A percentile compares a stretch with the other conserved stretches of the same genome.
These are phyloP conservation scores for Blepharisma japonicum DNA, from an alignment of 73 alveolate genomes.

Conservation along the genomic window DNA sequence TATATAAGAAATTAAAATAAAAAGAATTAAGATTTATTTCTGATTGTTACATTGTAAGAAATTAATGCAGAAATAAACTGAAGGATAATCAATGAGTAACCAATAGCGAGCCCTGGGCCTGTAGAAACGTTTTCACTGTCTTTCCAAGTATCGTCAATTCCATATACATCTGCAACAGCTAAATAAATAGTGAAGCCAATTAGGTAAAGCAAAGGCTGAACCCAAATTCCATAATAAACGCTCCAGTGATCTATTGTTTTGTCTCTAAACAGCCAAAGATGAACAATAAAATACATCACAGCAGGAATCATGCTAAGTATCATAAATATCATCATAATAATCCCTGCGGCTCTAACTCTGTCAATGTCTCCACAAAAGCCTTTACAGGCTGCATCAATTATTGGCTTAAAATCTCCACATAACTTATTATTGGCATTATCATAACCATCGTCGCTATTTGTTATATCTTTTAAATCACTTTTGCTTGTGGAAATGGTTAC, in stretches of 20 bases:
- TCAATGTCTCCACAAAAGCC: constrained; percentile 1
- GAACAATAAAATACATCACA: background rate
- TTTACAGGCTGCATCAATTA: constrained; percentile 26
- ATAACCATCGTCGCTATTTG: background rate
- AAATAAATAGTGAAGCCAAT: constrained; percentile 12
- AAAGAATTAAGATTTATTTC: too few relatives aligned
- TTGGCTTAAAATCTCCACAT: background rate
- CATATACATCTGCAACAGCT: constrained; percentile 5
- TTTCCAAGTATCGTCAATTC: constrained; percentile 26
- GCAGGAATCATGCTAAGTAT: background rate
- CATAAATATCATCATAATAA: constrained; percentile 20
- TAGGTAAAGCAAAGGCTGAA: background rate
- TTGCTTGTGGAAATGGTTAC: background rate
- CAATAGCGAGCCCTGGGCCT: constrained; percentile 10
- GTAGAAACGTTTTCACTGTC: background rate
- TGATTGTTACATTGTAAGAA: background rate
- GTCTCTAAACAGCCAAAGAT: constrained; percentile 3
- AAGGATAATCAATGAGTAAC: background rate
- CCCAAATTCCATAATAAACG: constrained; percentile 25
- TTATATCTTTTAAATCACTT: background rate
- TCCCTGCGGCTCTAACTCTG: constrained; percentile 16
- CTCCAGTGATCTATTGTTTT: background rate
- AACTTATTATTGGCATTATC: background rate
- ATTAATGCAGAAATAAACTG: constrained; percentile 2
- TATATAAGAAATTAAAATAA: too few relatives aligned